Percentiles rank a stretch among this genome's conserved stretches.
These are phyloP conservation scores for Tothia fuscella DNA, from an alignment of 2,329 filamentous ascomycete genomes.

Conservation along the genomic window DNA sequence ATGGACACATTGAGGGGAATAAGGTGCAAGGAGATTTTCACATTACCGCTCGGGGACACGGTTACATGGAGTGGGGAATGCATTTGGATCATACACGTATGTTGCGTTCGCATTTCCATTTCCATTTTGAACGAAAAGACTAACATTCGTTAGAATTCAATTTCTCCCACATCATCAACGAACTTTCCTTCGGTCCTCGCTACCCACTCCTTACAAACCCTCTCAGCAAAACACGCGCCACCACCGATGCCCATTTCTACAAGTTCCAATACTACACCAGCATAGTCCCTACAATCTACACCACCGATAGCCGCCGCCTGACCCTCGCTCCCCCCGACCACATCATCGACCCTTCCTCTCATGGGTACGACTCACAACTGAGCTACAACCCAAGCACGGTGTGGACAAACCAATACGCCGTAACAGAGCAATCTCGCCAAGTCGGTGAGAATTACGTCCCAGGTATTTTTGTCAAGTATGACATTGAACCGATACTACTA, in stretches of 20 bases:
- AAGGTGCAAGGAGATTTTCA: slow-evolving; percentile 98
- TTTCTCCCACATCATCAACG: slow-evolving; percentile 92
- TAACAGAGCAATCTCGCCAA: slow-evolving; percentile 71
- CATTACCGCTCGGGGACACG: slow-evolving; percentile 87
- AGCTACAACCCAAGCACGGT: slow-evolving; percentile 46
- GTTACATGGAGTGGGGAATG: slow-evolving; percentile 69
- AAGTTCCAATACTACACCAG: slow-evolving; percentile 98
- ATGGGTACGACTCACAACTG: slow-evolving; percentile 21
- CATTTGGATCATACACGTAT: slow-evolving; percentile 74
- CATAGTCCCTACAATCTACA: slow-evolving; percentile 89
- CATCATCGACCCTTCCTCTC: slow-evolving; percentile 30
- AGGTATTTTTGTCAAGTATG: slow-evolving; percentile 96
- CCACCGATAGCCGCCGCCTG: slow-evolving; percentile 34
- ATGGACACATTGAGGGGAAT: slow-evolving; percentile 80
- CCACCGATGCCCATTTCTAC: slow-evolving; percentile 68
- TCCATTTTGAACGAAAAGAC: slow-evolving; percentile 7
- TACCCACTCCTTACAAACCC: slow-evolving; percentile 91
- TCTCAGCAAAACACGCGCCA: slow-evolving; percentile 78
- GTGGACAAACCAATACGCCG: slow-evolving; percentile 94
- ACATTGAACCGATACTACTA: slow-evolving; percentile 90
- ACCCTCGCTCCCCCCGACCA: slow-evolving; percentile 27
- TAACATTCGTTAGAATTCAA: slow-evolving; percentile 58
- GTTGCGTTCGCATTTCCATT: slow-evolving; percentile 20
- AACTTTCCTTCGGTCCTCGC: slow-evolving; percentile 93
- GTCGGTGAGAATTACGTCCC: slow-evolving; percentile 62